phyloP scores from a whole-genome alignment of 2,329 filamentous ascomycete species.

The Nemania sp. region DNA sequence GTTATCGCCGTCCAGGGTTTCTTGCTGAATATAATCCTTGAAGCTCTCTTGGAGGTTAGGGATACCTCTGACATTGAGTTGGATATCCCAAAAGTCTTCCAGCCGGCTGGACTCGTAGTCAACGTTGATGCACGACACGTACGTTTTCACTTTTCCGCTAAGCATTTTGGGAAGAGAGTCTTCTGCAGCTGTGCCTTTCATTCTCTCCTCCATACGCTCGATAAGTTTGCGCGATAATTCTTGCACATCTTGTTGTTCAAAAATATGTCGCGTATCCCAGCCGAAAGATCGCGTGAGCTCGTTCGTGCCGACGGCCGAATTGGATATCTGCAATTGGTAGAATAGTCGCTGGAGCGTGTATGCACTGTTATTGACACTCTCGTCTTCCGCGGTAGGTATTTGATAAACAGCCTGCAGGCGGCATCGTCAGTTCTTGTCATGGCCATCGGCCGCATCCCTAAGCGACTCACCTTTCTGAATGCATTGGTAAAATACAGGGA shows the following conservation, averaged over 20 bases:
- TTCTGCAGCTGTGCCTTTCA: slow-evolving; percentile 94
- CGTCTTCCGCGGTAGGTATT: slow-evolving; percentile 88
- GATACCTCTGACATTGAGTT: slow-evolving; percentile 94
- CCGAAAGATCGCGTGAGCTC: slow-evolving; percentile 96
- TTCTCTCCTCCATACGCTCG: slow-evolving; percentile 94
- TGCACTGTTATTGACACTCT: slow-evolving; percentile 81
- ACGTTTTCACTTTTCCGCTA: slow-evolving; percentile 97
- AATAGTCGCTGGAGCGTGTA: slow-evolving; percentile 93
- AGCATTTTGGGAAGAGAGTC: slow-evolving; percentile 90
- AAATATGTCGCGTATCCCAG: slow-evolving; percentile 97
- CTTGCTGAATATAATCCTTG: slow-evolving; percentile 92
- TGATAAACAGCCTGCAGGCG: slow-evolving; percentile 80
- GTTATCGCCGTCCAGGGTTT: slow-evolving; percentile 97
- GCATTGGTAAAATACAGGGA: slow-evolving; percentile 87
- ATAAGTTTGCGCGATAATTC: slow-evolving; percentile 95
- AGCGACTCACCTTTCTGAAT: slow-evolving; percentile 76
- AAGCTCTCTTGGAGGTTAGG: slow-evolving; percentile 93
- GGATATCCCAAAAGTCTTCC: slow-evolving; percentile 99
- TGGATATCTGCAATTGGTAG: slow-evolving; percentile 89
- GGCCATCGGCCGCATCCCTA: neutral
- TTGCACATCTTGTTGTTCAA: slow-evolving; percentile 98
- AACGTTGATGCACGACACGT: slow-evolving; percentile 98
- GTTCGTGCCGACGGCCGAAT: slow-evolving; percentile 80
- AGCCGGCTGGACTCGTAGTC: slow-evolving; percentile 94
- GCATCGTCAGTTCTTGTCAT: slow-evolving; percentile 17